Base-by-base conservation (phyloP, 2,329 filamentous ascomycete genomes). In the Ophiocordyceps polyrhachis-furcata region DNA sequence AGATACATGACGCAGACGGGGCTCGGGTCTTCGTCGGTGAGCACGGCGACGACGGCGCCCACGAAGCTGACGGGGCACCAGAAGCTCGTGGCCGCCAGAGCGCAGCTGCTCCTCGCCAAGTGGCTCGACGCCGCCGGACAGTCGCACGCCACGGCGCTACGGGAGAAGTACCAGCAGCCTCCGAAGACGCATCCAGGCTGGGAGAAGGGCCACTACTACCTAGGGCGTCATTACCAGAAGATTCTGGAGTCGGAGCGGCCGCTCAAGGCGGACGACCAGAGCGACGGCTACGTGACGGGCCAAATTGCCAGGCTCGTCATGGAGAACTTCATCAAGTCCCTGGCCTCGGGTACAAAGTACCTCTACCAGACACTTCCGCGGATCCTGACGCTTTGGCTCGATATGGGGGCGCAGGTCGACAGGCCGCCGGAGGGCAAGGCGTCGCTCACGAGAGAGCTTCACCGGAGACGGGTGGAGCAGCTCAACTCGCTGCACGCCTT, bases 151-250 rank as follows among this genome's bases (percentile, higher is more conserved):
- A 73, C 77, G 41, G 78, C 83, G 4, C 73, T 96, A 50, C 77
- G 85, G 41, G 73, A 79, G 45, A 84, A 85, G 56, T 98, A 95
- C 54, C 81, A 87, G 49, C 75, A 82, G 51, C 88, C 88, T 1
- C 76, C 83, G n/a, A 79, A 74, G 56, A 78, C 75, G 1, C 67
- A 70, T 53, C 64, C 69, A 5, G 76, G 76, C 44, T 98, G 89
- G 88, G 91, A 98, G 58, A 96, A 95, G 61, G 88, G 86, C 0
- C 89, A 96, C 58, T 98, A 96, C 59, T 94, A 95, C 59, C 73
- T 99, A 11, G 91, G 91, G 5, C 86, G 89, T 42, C 87, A 96
- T 62, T 98, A 98, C 70, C 93, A 94, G 59, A 98, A 95, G 61
- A 74, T 96, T 4, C 68, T 95, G 3, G 89, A 96, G 54, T 84